These are phyloP conservation scores for Lentinula edodes DNA, from an alignment of 768 basidiomycete species.

Conservation along the genomic window DNA sequence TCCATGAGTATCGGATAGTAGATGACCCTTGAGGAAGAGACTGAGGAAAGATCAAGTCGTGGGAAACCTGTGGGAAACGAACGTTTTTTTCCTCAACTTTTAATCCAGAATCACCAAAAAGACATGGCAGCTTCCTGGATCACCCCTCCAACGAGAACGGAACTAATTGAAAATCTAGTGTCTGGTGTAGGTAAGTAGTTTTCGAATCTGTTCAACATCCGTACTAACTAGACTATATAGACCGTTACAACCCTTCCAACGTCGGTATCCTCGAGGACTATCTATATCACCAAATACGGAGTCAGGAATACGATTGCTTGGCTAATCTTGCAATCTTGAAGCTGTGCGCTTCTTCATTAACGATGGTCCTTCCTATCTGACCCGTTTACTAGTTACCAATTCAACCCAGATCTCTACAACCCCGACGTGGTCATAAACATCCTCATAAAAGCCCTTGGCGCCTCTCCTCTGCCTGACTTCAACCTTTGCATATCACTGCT, in stretches of 20 bases:
- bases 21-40: no score
- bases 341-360: slow-evolving; percentile 45
- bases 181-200: slow-evolving; percentile 74
- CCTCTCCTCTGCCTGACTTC: slow-evolving; percentile 87
- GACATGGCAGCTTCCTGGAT: slow-evolving; percentile 62
- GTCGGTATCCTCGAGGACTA: slow-evolving; percentile 93
- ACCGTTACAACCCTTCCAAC: slow-evolving; percentile 96
- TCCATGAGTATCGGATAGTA: background rate
- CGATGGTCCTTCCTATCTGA: background rate
- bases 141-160: slow-evolving; percentile 71
- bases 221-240: slow-evolving; percentile 31
- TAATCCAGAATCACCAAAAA: background rate
- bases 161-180: slow-evolving; percentile 86
- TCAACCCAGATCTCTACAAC: slow-evolving; percentile 91
- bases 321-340: slow-evolving; percentile 95
- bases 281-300: slow-evolving; percentile 88
- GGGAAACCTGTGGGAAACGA: background rate
- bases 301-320: slow-evolving; percentile 88
- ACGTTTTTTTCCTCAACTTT: background rate
- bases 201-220: background rate
- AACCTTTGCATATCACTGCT: slow-evolving; percentile 91
- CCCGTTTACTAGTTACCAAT: slow-evolving; percentile 69
- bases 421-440: slow-evolving; percentile 92
- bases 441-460: slow-evolving; percentile 85
- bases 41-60: background rate